Evolutionary conservation across 768 basidiomycete species (phyloP).

Genomic region (Leccinum ochraceum): DNA sequence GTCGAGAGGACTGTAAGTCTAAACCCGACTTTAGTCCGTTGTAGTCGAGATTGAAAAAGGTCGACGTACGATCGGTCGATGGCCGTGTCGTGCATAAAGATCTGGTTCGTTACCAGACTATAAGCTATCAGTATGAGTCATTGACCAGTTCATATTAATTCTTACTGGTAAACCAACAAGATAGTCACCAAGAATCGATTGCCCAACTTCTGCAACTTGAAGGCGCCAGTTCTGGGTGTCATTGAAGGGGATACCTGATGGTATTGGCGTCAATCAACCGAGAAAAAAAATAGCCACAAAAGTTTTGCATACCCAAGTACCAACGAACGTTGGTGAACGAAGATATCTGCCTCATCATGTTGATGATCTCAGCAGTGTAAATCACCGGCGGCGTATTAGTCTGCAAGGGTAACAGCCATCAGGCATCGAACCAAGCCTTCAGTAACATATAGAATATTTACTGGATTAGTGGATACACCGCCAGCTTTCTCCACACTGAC

Average conservation of each 20-base stretch:
- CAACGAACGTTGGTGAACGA: constrained; percentile 60
- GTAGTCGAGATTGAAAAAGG: too few relatives aligned
- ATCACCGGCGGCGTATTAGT: constrained; percentile 42
- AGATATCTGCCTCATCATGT: constrained; percentile 62
- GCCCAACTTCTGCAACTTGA: constrained; percentile 55
- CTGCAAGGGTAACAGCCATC: neutral
- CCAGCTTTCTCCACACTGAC: constrained; percentile 52
- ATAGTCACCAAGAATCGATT: constrained; percentile 62
- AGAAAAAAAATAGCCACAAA: neutral
- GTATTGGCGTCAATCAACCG: constrained; percentile 14
- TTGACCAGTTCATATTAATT: too few relatives aligned
- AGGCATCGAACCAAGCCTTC: neutral
- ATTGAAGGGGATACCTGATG: constrained; percentile 61
- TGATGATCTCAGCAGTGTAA: constrained; percentile 65
- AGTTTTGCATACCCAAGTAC: constrained; percentile 49
- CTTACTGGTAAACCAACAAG: constrained; percentile 54
- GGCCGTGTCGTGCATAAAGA: constrained; percentile 54
- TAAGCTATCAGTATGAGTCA: neutral
- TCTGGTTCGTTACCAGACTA: constrained; percentile 83
- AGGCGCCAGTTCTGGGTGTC: constrained; percentile 53
- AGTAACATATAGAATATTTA: constrained; percentile 15
- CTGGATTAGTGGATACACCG: constrained; percentile 39
- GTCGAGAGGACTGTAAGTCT: constrained; percentile 34
- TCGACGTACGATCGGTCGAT: constrained; percentile 25
- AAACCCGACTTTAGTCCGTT: neutral